Evolutionary conservation across 2,329 filamentous ascomycete species (phyloP).

Genomic region (Epichloe festucae): DNA sequence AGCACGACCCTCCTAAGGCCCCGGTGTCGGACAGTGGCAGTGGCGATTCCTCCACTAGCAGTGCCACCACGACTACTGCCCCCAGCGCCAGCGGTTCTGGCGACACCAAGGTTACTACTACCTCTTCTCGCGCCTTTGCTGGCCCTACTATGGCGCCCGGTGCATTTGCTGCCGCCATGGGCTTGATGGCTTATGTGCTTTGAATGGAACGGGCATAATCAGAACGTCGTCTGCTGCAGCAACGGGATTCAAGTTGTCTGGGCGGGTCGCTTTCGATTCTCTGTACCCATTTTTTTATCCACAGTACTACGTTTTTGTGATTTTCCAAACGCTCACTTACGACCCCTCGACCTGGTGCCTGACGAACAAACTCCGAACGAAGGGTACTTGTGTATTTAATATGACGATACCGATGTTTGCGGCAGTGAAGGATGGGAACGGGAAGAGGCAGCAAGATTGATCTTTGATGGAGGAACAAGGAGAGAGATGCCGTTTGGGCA

Average conservation of each 20-base stretch:
- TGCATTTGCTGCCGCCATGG: constrained; percentile 34
- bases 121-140: constrained; percentile 19
- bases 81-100: constrained; percentile 9
- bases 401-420: constrained; percentile 4
- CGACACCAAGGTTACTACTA: constrained; percentile 19
- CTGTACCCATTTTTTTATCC: constrained; percentile 18
- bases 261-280: constrained; percentile 16
- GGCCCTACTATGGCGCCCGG: constrained; percentile 30
- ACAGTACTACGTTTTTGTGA: constrained; percentile 17
- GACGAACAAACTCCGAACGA: constrained; percentile 12
- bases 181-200: constrained; percentile 39
- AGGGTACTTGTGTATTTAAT: constrained; percentile 7
- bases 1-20: constrained; percentile 21
- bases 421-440: background rate
- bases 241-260: constrained; percentile 4
- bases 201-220: constrained; percentile 16
- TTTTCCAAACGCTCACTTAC: constrained; percentile 4
- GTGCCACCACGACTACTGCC: constrained; percentile 12
- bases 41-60: constrained; percentile 12
- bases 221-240: background rate
- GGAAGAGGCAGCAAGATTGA: constrained; percentile 9
- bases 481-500: constrained; percentile 10
- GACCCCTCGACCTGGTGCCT: constrained; percentile 1
- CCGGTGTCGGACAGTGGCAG: constrained; percentile 10
- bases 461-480: constrained; percentile 6